Percentiles rank a stretch among this genome's conserved stretches.
These are phyloP conservation scores for Candida sakaeoensis DNA, from an alignment of 805 yeast species.

Conservation along the genomic window DNA sequence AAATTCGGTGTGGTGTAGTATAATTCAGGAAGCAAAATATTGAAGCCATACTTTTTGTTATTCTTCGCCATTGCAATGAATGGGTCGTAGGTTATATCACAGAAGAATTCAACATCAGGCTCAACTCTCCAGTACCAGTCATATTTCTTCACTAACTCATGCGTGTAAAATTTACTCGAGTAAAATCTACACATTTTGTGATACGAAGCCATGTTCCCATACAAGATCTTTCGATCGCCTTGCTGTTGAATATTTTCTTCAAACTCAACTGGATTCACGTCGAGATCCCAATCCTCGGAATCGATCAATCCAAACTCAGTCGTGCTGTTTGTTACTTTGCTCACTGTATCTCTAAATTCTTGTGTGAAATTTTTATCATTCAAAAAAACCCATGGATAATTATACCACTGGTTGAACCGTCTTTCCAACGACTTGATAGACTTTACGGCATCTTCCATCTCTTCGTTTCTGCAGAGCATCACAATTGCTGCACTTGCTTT, in stretches of 20 bases:
- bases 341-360: slow-evolving; percentile 55
- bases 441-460: slow-evolving; percentile 68
- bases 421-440: slow-evolving; percentile 76
- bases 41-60: slow-evolving; percentile 81
- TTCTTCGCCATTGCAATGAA: slow-evolving; percentile 70
- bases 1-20: slow-evolving; percentile 79
- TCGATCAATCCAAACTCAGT: slow-evolving; percentile 72
- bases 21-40: slow-evolving; percentile 73
- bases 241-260: slow-evolving; percentile 63
- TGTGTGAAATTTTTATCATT: slow-evolving; percentile 74
- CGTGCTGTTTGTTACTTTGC: slow-evolving; percentile 50
- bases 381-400: slow-evolving; percentile 88
- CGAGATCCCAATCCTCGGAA: slow-evolving; percentile 64
- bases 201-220: slow-evolving; percentile 78
- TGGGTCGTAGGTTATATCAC: slow-evolving; percentile 92
- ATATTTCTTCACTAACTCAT: slow-evolving; percentile 62
- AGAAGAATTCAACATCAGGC: slow-evolving; percentile 84
- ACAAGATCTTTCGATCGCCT: slow-evolving; percentile 80
- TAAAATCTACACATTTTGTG: slow-evolving; percentile 96
- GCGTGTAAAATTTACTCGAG: slow-evolving; percentile 78
- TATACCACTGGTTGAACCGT: slow-evolving; percentile 90
- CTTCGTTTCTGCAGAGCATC: slow-evolving; percentile 77
- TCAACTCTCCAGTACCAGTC: slow-evolving; percentile 98
- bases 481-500: slow-evolving; percentile 83
- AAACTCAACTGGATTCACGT: slow-evolving; percentile 40